Evolutionary conservation across 345 rosid genomes (phyloP).

Genomic region (Brassica napus): Da-Ae NC_063446.1:658501-659000

Average conservation of each 20-base stretch:
- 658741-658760: neutral
- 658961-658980: constrained; percentile 46
- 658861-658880: constrained; percentile 16
- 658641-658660: neutral
- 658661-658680: neutral
- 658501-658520: neutral
- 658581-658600: constrained; percentile 11
- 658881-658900: constrained; percentile 27
- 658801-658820: neutral
- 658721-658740: neutral
- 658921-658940: constrained; percentile 43
- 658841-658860: constrained; percentile 1
- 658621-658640: constrained; percentile 24
- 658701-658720: neutral
- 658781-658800: neutral
- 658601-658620: constrained; percentile 13
- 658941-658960: constrained; percentile 37
- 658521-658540: neutral
- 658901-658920: constrained; percentile 23
- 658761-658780: neutral
- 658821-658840: neutral
- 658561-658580: neutral
- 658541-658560: constrained; percentile 3
- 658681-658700: neutral
- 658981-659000: constrained; percentile 4